Percentiles rank a stretch among this genome's conserved stretches.
Conservation (phyloP, 2,329 filamentous ascomycete genomes). For the Gnomoniopsis smithogilvyi region DNA sequence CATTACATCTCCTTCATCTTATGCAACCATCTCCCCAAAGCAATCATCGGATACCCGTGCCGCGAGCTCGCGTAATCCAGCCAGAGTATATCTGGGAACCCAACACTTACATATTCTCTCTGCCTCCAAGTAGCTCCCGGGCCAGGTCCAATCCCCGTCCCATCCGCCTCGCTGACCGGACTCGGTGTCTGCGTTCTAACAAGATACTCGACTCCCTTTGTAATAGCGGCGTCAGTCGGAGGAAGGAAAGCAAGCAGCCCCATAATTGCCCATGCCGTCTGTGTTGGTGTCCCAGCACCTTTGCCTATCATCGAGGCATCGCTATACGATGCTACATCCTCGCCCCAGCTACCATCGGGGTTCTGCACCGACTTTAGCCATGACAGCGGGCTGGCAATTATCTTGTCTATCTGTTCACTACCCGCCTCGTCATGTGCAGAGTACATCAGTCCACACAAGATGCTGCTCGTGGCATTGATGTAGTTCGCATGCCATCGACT, state of each 20-base stretch:
- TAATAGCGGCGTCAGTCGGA: not conserved
- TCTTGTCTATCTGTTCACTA: not conserved
- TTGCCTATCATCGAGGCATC: conserved; percentile 13
- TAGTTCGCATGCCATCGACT: conserved; percentile 34
- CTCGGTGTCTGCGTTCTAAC: not conserved
- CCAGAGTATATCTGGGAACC: not conserved
- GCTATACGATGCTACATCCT: conserved; percentile 23
- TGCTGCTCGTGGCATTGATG: conserved; percentile 30
- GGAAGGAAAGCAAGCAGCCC: conserved; percentile 20
- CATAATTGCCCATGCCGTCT: conserved; percentile 32
- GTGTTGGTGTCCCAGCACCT: conserved; percentile 26
- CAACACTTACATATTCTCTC: not conserved
- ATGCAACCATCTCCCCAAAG: not conserved
- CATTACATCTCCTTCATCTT: too few relatives aligned
- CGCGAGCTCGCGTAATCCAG: not conserved
- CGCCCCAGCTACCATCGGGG: conserved; percentile 31
- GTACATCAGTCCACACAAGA: conserved; percentile 27
- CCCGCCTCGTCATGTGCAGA: conserved; percentile 10
- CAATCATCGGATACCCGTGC: conserved; percentile 2
- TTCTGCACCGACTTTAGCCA: conserved; percentile 28
- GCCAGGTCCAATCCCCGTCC: too few relatives aligned
- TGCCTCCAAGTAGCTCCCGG: too few relatives aligned
- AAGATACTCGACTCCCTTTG: not conserved
- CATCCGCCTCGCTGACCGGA: too few relatives aligned
- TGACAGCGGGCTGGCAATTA: conserved; percentile 8